A percentile compares a stretch with the other conserved stretches of the same genome.
Evolutionary conservation across 108 stramenopile species (phyloP).

Genomic region (Nannochloropsis salina): DNA sequence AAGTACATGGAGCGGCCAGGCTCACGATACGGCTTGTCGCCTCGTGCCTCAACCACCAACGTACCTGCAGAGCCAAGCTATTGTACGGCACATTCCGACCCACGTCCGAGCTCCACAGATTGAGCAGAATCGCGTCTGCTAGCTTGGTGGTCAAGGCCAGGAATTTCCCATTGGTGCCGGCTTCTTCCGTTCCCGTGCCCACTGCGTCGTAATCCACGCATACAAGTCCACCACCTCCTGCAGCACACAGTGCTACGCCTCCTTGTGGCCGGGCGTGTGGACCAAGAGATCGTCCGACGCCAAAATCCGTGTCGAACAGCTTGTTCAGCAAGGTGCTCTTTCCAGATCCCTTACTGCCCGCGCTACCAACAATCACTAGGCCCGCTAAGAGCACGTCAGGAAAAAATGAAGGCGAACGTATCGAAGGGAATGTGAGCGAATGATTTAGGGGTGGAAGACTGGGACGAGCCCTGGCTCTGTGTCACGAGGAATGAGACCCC

Average conservation of each 20-base stretch:
- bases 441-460: no score
- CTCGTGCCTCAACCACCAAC: no score
- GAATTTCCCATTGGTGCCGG: neutral
- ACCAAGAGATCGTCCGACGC: neutral
- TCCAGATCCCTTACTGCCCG: neutral
- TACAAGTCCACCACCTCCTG: neutral
- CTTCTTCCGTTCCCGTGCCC: neutral
- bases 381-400: neutral
- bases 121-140: neutral
- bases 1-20: no score
- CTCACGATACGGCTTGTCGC: no score
- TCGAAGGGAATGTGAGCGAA: no score
- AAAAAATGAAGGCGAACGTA: neutral
- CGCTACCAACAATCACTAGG: neutral
- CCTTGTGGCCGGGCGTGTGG: neutral
- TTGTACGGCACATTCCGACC: constrained; percentile 9
- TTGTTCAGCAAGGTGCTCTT: constrained; percentile 10
- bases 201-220: constrained; percentile 9
- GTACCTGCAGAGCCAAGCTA: neutral
- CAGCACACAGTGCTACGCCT: constrained; percentile 16
- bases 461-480: no score
- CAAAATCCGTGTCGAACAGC: neutral
- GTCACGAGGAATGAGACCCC: no score
- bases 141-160: constrained; percentile 8
- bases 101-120: constrained; percentile 1